Conservation (phyloP, 2,329 filamentous ascomycete genomes). For the Pseudogymnoascus sp. region DNA sequence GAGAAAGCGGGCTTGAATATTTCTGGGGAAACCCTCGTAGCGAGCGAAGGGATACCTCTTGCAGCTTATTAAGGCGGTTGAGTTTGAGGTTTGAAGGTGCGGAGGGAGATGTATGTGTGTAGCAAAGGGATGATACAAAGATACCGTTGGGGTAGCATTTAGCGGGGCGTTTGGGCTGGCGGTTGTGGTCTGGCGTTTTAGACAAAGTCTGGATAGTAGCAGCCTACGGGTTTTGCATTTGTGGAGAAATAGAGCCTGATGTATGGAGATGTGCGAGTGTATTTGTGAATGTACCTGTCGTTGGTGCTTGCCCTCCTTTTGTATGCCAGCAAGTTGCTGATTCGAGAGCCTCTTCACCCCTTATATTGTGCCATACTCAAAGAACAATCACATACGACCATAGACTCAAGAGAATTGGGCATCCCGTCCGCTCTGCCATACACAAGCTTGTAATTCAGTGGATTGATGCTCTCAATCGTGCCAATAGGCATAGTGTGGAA, state of each 20-base stretch:
- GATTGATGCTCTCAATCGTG: no score
- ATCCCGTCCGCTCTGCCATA: no score
- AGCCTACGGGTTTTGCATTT: constrained; percentile 11
- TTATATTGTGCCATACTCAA: no score
- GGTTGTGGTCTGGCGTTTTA: constrained; percentile 12
- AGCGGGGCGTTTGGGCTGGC: constrained; percentile 10
- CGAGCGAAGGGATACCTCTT: constrained; percentile 6
- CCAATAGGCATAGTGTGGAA: no score
- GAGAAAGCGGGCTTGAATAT: neutral
- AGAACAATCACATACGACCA: no score
- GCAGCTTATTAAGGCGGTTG: neutral
- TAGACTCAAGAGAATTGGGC: no score
- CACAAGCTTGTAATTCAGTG: no score
- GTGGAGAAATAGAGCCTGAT: constrained; percentile 1
- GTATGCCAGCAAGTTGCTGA: no score
- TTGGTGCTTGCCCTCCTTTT: neutral
- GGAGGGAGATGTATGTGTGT: neutral
- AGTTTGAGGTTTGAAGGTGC: neutral
- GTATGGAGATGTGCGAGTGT: neutral
- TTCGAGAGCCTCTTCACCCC: no score
- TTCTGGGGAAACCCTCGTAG: neutral
- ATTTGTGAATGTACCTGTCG: neutral
- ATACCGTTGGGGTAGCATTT: constrained; percentile 2
- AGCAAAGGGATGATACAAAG: constrained; percentile 3
- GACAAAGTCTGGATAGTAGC: constrained; percentile 11